phyloP scores from a whole-genome alignment of 192 early-diverging fungal species.

The Phlyctochytrium planicorne region DNA sequence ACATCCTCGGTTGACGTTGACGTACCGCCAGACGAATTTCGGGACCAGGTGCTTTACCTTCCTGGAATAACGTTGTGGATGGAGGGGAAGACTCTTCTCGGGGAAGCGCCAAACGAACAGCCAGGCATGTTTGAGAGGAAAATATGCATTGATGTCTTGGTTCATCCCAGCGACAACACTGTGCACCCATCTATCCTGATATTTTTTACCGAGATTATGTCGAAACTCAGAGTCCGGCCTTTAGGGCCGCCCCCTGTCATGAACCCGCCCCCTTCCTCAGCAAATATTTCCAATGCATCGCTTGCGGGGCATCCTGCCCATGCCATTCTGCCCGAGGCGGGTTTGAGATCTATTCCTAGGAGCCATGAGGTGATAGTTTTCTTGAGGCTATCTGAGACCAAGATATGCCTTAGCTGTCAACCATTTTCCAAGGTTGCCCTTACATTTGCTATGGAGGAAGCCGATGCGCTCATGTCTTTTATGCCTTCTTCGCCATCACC shows the following conservation, averaged over 20 bases:
- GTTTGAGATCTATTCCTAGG: not conserved
- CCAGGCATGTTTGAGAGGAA: constrained; percentile 19
- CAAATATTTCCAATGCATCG: not conserved
- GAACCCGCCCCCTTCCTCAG: not conserved
- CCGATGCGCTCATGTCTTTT: constrained; percentile 57
- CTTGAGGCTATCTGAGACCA: constrained; percentile 63
- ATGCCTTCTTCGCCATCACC: no score
- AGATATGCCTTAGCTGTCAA: constrained; percentile 69
- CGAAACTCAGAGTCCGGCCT: constrained; percentile 55
- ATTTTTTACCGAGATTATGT: constrained; percentile 67
- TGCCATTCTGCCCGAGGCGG: not conserved
- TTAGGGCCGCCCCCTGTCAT: not conserved
- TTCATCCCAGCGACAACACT: constrained; percentile 69
- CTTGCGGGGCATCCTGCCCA: no score
- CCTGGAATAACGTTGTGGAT: constrained; percentile 37
- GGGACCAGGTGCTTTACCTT: constrained; percentile 29
- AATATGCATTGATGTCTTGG: constrained; percentile 61
- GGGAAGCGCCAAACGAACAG: constrained; percentile 6
- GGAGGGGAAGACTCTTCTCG: constrained; percentile 35
- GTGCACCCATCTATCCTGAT: constrained; percentile 68
- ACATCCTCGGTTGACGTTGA: constrained; percentile 10
- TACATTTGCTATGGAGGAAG: constrained; percentile 66
- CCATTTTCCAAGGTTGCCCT: constrained; percentile 73
- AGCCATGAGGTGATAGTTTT: constrained; percentile 52
- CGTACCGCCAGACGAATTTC: constrained; percentile 4